Percentiles rank a stretch among this genome's conserved stretches.
Evolutionary conservation across 176 grass and related monocot genomes (phyloP).

Genomic region (Guadua angustifolia): DNA sequence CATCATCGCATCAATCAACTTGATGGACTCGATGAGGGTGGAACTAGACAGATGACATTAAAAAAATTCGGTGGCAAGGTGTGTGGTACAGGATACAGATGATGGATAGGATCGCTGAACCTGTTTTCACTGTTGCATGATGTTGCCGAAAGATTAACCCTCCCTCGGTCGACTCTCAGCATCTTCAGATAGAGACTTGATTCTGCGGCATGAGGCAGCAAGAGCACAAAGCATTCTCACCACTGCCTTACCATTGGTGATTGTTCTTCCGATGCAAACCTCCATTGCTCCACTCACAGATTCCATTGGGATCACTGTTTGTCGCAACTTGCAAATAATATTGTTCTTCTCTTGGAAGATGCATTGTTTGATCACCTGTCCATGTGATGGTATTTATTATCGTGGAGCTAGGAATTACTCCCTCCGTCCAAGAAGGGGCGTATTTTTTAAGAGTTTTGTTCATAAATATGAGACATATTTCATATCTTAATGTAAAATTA

Average conservation of each 20-base stretch:
- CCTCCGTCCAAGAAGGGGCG: too few species aligned
- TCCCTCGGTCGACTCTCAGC: not conserved
- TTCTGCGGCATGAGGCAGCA: conserved; percentile 29
- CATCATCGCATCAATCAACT: conserved; percentile 21
- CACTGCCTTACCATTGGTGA: not conserved
- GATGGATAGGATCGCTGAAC: conserved; percentile 20
- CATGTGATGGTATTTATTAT: not conserved
- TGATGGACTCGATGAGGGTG: not conserved
- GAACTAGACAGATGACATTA: conserved; percentile 28
- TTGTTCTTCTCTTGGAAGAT: not conserved
- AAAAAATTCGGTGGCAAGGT: conserved; percentile 19
- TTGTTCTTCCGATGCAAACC: not conserved
- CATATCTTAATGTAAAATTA: too few species aligned
- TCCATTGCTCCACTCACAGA: conserved; percentile 9
- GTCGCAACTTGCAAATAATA: conserved; percentile 27
- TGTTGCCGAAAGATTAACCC: not conserved
- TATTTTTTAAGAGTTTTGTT: too few species aligned
- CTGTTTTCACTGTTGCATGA: conserved; percentile 20
- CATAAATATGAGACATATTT: too few species aligned
- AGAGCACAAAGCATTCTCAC: not conserved
- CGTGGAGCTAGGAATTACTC: not conserved
- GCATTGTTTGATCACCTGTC: conserved; percentile 32
- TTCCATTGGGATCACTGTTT: conserved; percentile 15
- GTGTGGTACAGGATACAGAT: conserved; percentile 23
- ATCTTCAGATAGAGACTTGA: conserved; percentile 12